Percentiles rank a stretch among this genome's conserved stretches.
phyloP scores from a whole-genome alignment of 345 rosid species.

The Nasturtium officinale region DNA sequence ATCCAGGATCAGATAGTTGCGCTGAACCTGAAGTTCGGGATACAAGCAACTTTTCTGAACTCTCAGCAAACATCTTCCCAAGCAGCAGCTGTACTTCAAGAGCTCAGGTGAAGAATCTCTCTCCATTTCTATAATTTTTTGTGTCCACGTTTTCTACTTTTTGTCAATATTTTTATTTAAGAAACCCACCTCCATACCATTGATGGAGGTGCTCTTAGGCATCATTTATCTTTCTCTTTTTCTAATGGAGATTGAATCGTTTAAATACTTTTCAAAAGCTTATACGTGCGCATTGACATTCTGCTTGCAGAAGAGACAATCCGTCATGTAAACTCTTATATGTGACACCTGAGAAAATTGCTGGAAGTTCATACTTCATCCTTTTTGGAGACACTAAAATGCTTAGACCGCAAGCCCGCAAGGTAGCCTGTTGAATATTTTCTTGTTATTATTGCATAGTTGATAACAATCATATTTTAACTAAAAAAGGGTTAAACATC shows the following conservation, averaged over 20 bases:
- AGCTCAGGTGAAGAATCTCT: conserved; percentile 63
- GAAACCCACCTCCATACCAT: too few relatives aligned
- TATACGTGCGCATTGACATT: conserved; percentile 10
- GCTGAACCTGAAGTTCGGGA: conserved; percentile 71
- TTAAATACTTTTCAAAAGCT: not conserved
- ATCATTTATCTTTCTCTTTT: not conserved
- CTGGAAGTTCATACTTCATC: conserved; percentile 57
- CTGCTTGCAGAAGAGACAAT: conserved; percentile 57
- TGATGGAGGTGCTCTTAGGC: too few relatives aligned
- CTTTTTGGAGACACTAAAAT: conserved; percentile 62
- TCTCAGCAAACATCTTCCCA: conserved; percentile 88
- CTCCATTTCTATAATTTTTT: conserved; percentile 9
- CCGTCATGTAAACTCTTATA: conserved; percentile 91
- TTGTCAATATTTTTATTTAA: too few relatives aligned
- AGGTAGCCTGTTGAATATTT: conserved; percentile 48
- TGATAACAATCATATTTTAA: not conserved
- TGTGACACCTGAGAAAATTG: conserved; percentile 90
- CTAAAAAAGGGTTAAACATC: not conserved
- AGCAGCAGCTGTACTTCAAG: conserved; percentile 73
- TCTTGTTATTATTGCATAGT: conserved; percentile 1
- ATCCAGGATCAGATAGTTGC: conserved; percentile 93
- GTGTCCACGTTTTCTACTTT: conserved; percentile 1
- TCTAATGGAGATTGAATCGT: not conserved
- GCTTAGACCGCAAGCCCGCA: conserved; percentile 62
- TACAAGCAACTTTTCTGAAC: conserved; percentile 84